Base-by-base conservation (phyloP, 352 stramenopile species). In the Phytophthora brassicae region DNA sequence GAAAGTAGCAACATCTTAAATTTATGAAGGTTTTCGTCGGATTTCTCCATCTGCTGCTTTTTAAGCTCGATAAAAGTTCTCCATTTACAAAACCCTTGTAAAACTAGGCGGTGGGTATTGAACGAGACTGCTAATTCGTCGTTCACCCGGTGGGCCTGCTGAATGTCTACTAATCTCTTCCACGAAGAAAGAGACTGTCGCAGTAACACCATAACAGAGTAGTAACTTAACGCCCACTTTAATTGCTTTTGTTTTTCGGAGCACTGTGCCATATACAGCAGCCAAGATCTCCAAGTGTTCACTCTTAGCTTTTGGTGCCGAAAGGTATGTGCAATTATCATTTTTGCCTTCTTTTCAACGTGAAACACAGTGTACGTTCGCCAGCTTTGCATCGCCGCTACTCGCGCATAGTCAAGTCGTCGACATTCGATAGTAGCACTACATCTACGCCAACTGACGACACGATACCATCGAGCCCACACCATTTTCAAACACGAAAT, bases 181-280 rank as follows among this genome's bases (percentile, higher is more conserved):
- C 70, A 76, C 7, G 56, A 54, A 4, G 1, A 8, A 8, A 76
- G 42, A 9, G 51, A 70, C 16, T 55, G 54, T 20, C 54, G 57
- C 17, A 75, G 68, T 11, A 77, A 36, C 28, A 80, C 51, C 4
- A 63, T 38, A 6, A 61, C 54, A 8, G 65, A 71, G 38, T 75
- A 77, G 29, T 75, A 73, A 11, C 56, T 60, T 2, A 77, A 29
- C 9, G 64, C 69, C 41, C 72, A 70, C 9, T 46, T 50, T 4
- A 68, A 17, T 41, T 57, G 56, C 7, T 77, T 46, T 6, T 75
- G 60, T 43, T 73, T 67, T 13, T 70, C 51, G 20, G 48, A 50
- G 17, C 67, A 58, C 39, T 45, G 46, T 11, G 17, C 8, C 2
- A 77, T n/a, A 29, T 72, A 70, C 12, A 36, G 3, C 9, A 53